These are phyloP conservation scores for Trichoderma cornu-damae DNA, from an alignment of 2,329 filamentous ascomycete species.

Conservation along the genomic window DNA sequence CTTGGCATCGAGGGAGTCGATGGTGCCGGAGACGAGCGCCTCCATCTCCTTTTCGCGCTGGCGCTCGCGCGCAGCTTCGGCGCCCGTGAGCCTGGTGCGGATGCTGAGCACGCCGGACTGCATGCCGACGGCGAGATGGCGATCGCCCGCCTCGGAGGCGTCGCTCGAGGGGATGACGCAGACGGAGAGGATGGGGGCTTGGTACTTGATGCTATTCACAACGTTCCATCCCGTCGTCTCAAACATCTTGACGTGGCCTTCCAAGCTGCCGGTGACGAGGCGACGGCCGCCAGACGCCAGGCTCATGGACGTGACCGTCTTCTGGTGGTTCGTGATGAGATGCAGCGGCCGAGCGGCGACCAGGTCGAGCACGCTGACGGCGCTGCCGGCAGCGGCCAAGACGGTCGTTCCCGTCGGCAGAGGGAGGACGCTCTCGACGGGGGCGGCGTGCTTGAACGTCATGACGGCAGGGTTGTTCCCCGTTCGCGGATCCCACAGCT, in stretches of 20 bases:
- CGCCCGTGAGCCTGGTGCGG: slow-evolving; percentile 78
- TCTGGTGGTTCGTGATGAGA: slow-evolving; percentile 90
- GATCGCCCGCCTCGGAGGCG: slow-evolving; percentile 60
- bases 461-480: slow-evolving; percentile 65
- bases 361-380: slow-evolving; percentile 86
- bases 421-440: slow-evolving; percentile 82
- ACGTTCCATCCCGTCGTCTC: slow-evolving; percentile 94
- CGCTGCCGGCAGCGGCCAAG: slow-evolving; percentile 76
- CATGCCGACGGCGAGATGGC: slow-evolving; percentile 92
- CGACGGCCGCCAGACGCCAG: slow-evolving; percentile 75
- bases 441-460: slow-evolving; percentile 90
- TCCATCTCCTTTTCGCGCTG: slow-evolving; percentile 82
- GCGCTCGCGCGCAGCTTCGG: slow-evolving; percentile 69
- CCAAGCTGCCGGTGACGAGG: slow-evolving; percentile 80
- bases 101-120: slow-evolving; percentile 88
- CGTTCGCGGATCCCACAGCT: slow-evolving; percentile 84
- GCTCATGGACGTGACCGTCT: slow-evolving; percentile 86
- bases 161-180: slow-evolving; percentile 55
- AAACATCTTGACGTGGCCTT: slow-evolving; percentile 96
- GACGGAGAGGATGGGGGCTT: slow-evolving; percentile 81
- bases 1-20: slow-evolving; percentile 71
- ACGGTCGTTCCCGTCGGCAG: slow-evolving; percentile 83
- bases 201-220: slow-evolving; percentile 90
- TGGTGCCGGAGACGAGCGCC: slow-evolving; percentile 68
- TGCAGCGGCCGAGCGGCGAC: slow-evolving; percentile 84